Evolutionary conservation across 495 filamentous ascomycete species (phyloP), one percentile per base, ranked within the genome.

Genomic region (Talaromyces stipitatus): DNA sequence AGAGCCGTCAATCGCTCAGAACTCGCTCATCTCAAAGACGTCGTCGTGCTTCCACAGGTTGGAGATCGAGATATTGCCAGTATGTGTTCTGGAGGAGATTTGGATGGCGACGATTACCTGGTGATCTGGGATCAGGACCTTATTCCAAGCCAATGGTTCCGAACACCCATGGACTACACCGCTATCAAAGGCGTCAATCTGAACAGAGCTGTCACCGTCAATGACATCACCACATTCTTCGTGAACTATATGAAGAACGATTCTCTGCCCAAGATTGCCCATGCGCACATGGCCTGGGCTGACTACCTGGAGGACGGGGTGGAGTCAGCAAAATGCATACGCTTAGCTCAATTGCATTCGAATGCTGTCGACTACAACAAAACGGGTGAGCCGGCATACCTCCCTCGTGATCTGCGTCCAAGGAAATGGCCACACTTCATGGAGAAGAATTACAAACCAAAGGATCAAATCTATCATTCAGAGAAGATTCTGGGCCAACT

Each of bases 71-170:
- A 92, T 60, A 69, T 99, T 24, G 80, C 91, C 7, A 89, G 86
- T 58, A 97, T 97, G 94, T 94, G 91, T 60, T 95, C 94, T 5
- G 94, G 94, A 2, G 95, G 94, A 4, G 94, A 99, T 67, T 75
- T 99, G 2, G 94, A 99, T 69, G 94, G 94, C 0, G 94, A 99
- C 62, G 95, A 97, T 65, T 99, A 88, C 64, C 80, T 96, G 23
- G 86, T 97, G 18, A 88, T 97, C 32, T 99, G 94, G 94, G 91
- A 99, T 61, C 63, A 76, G 30, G 81, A 86, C 45, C 75, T 99
- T 4, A 68, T 92, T 24, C 91, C 91, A 2, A 43, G 55, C 0
- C 73, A 86, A 48, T 89, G 84, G 81, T 87, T 91, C 57, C 70
- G 81, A 30, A 67, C 76, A 2, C 86, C 92, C 0, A 95, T 96